Evolutionary conservation across 371 early-diverging fungal species (phyloP), one percentile per base, ranked within the genome.

Genomic region (Mortierella sp.): DNA sequence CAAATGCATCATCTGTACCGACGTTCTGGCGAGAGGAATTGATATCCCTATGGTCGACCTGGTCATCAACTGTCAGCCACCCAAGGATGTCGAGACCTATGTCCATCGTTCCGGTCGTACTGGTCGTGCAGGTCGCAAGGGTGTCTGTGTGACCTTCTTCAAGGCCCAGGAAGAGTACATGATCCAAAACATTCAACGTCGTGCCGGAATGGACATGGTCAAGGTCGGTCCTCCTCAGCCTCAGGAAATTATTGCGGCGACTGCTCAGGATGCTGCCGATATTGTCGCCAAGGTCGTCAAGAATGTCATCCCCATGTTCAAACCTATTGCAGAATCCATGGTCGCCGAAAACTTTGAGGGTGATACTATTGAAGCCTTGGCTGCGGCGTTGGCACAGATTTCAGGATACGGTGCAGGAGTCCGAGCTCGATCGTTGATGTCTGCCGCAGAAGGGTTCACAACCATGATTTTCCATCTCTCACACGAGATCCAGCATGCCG

Each of bases 41-140:
- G 99, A 99, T 92, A 99, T 99, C 84, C 97, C 98, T 54, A 94
- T 97, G 89, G 98, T 99, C 54, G 99, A 99, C 90, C 89, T 98
- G 57, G 98, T 99, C 65, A 97, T 99, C 92, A 98, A 99, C 91
- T 96, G 96, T 83, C 98, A 99, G 85, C 96, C 99, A 48, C 99
- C 99, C 75, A 91, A 93, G 82, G 97, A 98, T 90, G 92, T 94
- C 42, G 98, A 99, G 85, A 94, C 97, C 63, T 99, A 98, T 89
- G 96, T 99, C 54, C 99, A 99, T 91, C 94, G 99, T 57, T 95
- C 97, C 10, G 99, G 99, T n/a, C 95, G 99, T 89, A 99, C 99
- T 0, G 99, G 98, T 48, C 96, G 99, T 90, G 98, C 98, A 14
- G 98, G 98, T 38, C 94, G 95, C 70, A 91, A 91, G 47, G 99